Evolutionary conservation across 495 filamentous ascomycete species (phyloP), one percentile per base, ranked within the genome.

Genomic region (Aspergillus saccharolyticus): DNA sequence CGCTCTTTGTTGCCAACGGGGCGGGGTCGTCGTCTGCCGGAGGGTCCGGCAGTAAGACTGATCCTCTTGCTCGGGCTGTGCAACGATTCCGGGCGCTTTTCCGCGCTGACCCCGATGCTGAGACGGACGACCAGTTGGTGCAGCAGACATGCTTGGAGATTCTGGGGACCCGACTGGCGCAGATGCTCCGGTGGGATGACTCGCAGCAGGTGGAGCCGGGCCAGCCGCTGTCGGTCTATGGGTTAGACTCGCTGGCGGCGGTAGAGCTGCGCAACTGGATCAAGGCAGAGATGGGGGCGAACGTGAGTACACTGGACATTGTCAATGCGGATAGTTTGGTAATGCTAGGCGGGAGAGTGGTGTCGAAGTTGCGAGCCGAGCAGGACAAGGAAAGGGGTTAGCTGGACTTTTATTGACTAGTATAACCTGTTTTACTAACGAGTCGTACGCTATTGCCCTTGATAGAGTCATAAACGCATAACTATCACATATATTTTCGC

Each of bases 181-280:
- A 47, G 20, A 58, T 58, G 43, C 49, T 58, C 9, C 56, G 56
- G 9, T 54, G 43, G 43, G 48, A 17, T 19, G 50, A 44, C 19
- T 24, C 20, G 17, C 39, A 54, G 44, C 43, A 42, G 18, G 46
- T 58, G 12, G 56, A 58, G 28, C 50, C 56, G 43, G 56, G 44
- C 3, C 50, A 53, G 24, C 51, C 56, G 19, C 44, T 54, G 28
- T 53, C 51, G 18, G 50, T 54, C 8, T 58, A 58, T 30, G 56
- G 56, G 7, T 24, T 58, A 30, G 56, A 58, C 24, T 58, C 56
- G 25, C 21, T 58, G 43, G 52, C 56, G 5, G 46, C 44, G 20
- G 56, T 58, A 19, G 56, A 58, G 30, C 9, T 58, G 42, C 50
- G 56, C 3, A 58, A 58, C 48, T 58, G 56, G 56, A 49, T 58